phyloP scores from a whole-genome alignment of 352 stramenopile species.

The Halophytophthora polymorphica region DNA sequence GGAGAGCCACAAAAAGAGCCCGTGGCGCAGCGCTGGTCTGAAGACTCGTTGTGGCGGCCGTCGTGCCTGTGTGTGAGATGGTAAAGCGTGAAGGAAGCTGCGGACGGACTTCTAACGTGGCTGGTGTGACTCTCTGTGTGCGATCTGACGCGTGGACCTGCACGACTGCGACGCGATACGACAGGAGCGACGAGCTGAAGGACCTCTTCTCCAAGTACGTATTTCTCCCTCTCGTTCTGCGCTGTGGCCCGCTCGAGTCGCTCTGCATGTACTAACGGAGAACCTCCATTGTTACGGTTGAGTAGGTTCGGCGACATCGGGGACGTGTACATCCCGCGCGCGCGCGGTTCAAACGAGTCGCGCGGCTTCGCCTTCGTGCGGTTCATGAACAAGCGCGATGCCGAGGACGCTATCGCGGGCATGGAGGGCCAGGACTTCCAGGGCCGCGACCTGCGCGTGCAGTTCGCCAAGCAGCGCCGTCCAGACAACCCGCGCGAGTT shows the following conservation, averaged over 20 bases:
- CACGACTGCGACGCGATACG: neutral
- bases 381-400: constrained; percentile 86
- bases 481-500: constrained; percentile 77
- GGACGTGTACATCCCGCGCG: constrained; percentile 81
- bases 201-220: constrained; percentile 70
- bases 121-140: too few species aligned
- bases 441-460: constrained; percentile 64
- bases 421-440: constrained; percentile 77
- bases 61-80: too few species aligned
- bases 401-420: constrained; percentile 81
- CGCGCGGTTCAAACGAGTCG: constrained; percentile 72
- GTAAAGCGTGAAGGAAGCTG: too few species aligned
- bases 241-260: neutral
- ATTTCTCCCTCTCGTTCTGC: constrained; percentile 11
- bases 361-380: constrained; percentile 86
- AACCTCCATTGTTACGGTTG: too few species aligned
- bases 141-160: too few species aligned
- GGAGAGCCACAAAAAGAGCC: too few species aligned
- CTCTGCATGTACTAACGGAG: too few species aligned
- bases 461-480: constrained; percentile 75
- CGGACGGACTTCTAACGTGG: too few species aligned
- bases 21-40: too few species aligned
- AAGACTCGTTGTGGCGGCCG: too few species aligned
- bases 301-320: constrained; percentile 65
- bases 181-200: constrained; percentile 48